Percentiles rank a stretch among this genome's conserved stretches.
These are phyloP conservation scores for Nicotiana paniculata DNA, from an alignment of 257 asterid genomes.

Conservation along the genomic window DNA sequence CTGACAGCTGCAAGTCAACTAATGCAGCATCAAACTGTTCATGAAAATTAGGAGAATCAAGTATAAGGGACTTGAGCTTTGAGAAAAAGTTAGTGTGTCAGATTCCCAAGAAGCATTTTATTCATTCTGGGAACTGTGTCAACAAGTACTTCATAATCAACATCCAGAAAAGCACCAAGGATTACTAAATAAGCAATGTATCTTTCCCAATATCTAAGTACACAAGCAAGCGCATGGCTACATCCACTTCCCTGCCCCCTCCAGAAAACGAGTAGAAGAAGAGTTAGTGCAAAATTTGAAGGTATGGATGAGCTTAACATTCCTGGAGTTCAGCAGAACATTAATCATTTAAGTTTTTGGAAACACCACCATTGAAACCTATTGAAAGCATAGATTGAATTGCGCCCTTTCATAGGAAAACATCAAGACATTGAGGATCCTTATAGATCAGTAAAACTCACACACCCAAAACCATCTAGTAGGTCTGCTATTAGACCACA, in stretches of 20 bases:
- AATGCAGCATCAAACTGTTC: conserved; percentile 52
- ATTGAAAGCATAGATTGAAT: background rate
- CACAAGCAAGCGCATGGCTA: background rate
- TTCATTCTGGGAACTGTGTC: background rate
- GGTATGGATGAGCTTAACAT: background rate
- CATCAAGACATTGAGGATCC: background rate
- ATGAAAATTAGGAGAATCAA: conserved; percentile 4
- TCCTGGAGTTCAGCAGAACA: background rate
- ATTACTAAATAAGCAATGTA: background rate
- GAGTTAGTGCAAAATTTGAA: background rate
- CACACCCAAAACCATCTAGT: background rate
- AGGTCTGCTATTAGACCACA: background rate
- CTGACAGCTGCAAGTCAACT: conserved; percentile 34
- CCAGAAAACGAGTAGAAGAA: background rate
- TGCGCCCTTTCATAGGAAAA: background rate
- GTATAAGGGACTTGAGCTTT: background rate
- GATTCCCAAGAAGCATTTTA: background rate
- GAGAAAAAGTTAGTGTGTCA: background rate
- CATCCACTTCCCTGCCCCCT: background rate
- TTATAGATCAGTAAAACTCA: background rate
- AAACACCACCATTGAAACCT: background rate
- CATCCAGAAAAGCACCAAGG: conserved; percentile 1
- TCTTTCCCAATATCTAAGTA: conserved; percentile 5
- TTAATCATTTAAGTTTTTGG: background rate
- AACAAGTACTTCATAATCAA: background rate